Conservation (phyloP, 805 yeast species). For the Yamadazyma insecticola region DNA sequence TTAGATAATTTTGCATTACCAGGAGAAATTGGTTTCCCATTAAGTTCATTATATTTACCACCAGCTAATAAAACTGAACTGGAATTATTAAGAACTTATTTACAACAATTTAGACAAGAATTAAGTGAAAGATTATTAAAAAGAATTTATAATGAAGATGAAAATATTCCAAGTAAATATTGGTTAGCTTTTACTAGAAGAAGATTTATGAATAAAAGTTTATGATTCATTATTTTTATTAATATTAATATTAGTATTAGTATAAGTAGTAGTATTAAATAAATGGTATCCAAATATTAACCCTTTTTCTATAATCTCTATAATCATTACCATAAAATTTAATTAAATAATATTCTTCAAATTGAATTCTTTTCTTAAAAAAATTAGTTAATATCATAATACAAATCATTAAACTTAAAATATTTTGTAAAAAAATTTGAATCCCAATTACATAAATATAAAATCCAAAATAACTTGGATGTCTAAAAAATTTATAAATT, state of each 20-base stretch:
- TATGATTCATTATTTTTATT: constrained; percentile 35
- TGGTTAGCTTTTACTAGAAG: constrained; percentile 97
- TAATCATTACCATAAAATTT: constrained; percentile 25
- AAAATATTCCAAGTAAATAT: constrained; percentile 68
- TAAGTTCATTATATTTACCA: constrained; percentile 72
- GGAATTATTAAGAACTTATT: constrained; percentile 73
- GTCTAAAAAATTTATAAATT: constrained; percentile 25
- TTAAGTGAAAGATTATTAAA: constrained; percentile 73
- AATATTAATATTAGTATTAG: too few relatives aligned
- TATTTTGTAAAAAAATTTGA: constrained; percentile 23
- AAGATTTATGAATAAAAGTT: constrained; percentile 90
- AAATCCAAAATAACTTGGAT: constrained; percentile 39
- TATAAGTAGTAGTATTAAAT: constrained; percentile 9
- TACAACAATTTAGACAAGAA: constrained; percentile 94
- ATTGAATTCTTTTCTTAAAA: constrained; percentile 24
- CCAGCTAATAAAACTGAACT: constrained; percentile 73
- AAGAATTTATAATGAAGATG: constrained; percentile 61
- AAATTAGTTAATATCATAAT: constrained; percentile 18
- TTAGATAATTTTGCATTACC: constrained; percentile 88
- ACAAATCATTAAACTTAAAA: constrained; percentile 13
- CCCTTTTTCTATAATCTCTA: constrained; percentile 17
- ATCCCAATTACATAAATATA: constrained; percentile 28
- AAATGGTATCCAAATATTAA: constrained; percentile 27
- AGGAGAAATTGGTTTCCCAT: constrained; percentile 92
- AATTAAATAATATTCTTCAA: constrained; percentile 31